phyloP scores from a whole-genome alignment of 768 basidiomycete genomes.

The Kondoa subrosea region DNA sequence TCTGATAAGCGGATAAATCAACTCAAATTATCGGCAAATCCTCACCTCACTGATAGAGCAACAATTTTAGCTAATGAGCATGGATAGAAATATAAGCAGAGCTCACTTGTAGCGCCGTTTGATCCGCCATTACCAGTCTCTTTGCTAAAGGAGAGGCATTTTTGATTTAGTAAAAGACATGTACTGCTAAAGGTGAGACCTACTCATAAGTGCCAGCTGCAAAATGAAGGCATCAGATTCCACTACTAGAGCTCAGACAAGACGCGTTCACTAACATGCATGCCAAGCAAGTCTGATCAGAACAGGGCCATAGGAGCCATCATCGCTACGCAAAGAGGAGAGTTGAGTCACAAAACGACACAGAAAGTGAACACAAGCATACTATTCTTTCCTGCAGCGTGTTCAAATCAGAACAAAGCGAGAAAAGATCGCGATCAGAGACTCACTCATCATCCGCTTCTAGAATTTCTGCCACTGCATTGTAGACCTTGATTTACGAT shows the following conservation, averaged over 20 bases:
- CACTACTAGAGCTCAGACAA: no score
- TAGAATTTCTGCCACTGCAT: conserved; percentile 58
- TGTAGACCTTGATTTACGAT: conserved; percentile 66
- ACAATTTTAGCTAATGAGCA: no score
- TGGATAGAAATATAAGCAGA: no score
- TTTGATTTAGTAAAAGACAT: not conserved
- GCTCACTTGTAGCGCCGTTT: conserved; percentile 97
- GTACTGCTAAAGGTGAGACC: not conserved
- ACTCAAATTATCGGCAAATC: no score
- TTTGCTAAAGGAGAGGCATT: no score
- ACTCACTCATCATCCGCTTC: conserved; percentile 42
- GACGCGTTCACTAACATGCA: not conserved
- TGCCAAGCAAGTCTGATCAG: not conserved
- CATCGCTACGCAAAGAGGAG: no score
- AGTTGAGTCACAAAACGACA: no score
- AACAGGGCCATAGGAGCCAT: conserved; percentile 5
- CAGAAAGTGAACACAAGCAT: no score
- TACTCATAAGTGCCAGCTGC: conserved; percentile 19
- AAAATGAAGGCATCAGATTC: conserved; percentile 10
- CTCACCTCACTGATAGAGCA: no score
- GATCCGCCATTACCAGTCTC: conserved; percentile 39
- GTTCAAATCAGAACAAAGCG: no score
- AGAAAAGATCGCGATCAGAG: not conserved
- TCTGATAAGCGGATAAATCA: no score
- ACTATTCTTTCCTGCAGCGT: no score